Conservation (phyloP, 192 early-diverging fungal genomes). For the Podila minutissima region DNA sequence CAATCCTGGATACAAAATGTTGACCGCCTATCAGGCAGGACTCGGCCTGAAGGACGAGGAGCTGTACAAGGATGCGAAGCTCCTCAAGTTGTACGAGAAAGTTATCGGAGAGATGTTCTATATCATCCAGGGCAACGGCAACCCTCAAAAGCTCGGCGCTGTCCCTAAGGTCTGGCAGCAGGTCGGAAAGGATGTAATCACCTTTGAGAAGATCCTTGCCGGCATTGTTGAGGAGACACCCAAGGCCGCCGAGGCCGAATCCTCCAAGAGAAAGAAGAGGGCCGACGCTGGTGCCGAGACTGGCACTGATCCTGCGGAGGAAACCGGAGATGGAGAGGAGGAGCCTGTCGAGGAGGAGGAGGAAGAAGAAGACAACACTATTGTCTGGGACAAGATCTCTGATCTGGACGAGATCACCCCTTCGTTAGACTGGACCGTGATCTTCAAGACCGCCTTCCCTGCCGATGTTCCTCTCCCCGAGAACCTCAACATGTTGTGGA, state of each 20-base stretch:
- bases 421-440: conserved; percentile 49
- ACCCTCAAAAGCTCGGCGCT: not conserved
- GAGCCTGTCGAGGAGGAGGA: not conserved
- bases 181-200: conserved; percentile 56
- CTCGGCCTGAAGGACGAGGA: conserved; percentile 30
- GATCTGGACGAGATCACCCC: conserved; percentile 39
- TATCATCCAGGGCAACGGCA: conserved; percentile 17
- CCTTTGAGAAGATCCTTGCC: conserved; percentile 63
- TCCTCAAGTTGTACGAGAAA: conserved; percentile 51
- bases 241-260: not conserved
- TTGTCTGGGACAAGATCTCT: conserved; percentile 23
- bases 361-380: not conserved
- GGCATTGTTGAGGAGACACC: conserved; percentile 12
- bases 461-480: conserved; percentile 21
- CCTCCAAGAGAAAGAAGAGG: conserved; percentile 8
- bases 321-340: not conserved
- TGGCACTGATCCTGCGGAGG: not conserved
- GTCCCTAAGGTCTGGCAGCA: conserved; percentile 25
- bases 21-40: conserved; percentile 11
- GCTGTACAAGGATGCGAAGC: conserved; percentile 58
- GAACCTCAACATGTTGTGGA: conserved; percentile 30
- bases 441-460: conserved; percentile 44
- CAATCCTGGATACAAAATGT: conserved; percentile 9
- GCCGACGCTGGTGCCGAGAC: not conserved
- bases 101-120: conserved; percentile 53